phyloP scores from a whole-genome alignment of 2,329 filamentous ascomycete species.

The Alternaria brassicae region DNA sequence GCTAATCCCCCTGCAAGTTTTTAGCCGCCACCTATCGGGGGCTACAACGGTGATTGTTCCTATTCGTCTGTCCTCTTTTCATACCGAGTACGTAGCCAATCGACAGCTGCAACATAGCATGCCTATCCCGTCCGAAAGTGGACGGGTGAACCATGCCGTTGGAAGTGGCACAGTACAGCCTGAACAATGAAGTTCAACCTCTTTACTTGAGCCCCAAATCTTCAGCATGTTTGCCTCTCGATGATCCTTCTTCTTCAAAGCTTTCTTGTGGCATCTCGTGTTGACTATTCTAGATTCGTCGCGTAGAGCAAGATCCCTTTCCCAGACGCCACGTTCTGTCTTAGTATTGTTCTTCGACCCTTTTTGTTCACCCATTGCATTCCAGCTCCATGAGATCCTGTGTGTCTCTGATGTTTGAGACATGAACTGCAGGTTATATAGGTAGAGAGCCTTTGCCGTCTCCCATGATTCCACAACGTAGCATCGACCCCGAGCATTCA shows the following conservation, averaged over 20 bases:
- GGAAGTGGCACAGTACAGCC: neutral
- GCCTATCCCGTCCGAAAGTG: neutral
- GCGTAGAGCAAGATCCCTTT: neutral
- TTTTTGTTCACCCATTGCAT: neutral
- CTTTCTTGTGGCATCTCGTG: neutral
- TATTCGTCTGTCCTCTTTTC: no score
- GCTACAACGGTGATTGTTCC: no score
- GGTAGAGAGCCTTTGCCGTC: neutral
- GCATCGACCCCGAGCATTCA: neutral
- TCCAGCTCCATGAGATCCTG: neutral
- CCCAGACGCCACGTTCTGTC: neutral
- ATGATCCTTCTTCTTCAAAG: neutral
- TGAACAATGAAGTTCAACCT: neutral
- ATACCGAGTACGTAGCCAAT: no score
- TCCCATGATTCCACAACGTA: neutral
- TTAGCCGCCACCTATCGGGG: no score
- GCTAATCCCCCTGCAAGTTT: no score
- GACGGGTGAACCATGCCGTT: neutral
- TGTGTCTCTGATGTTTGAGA: neutral
- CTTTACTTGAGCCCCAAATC: neutral
- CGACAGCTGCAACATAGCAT: neutral
- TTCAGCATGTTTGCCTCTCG: neutral
- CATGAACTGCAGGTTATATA: neutral
- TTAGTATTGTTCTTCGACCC: slow-evolving; percentile 12
- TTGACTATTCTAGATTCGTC: neutral